Base-by-base conservation (phyloP, 495 filamentous ascomycete species). In the Neurospora tetraspora region DNA sequence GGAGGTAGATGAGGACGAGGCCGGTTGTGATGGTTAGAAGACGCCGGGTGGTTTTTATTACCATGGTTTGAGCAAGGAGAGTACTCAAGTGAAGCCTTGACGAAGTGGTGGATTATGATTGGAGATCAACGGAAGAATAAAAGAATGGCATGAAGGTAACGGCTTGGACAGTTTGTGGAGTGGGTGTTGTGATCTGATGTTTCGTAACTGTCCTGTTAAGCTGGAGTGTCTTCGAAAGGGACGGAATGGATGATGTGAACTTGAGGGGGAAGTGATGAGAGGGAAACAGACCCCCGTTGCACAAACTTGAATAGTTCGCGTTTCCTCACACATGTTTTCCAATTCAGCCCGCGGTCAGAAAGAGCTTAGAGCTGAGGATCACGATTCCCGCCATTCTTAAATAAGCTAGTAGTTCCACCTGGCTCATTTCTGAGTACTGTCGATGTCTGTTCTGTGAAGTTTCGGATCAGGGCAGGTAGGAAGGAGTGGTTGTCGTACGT, bases 21-120 rank as follows among this genome's bases (percentile, higher is more conserved):
- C 73, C 38, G 43, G 81, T 76, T 70, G 79, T 34, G 40, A 81
- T 31, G 37, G 75, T 59, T 38, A 79, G 43, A 68, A 78, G 53
- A 8, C 75, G 75, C 37, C 61, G 68, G 10, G 70, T 23, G 20
- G n/a, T 23, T 53, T 53, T 53, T 53, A 1, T 23, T 23, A 47
- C n/a, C 45, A 53, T 53, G 20, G 4, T 53, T 53, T 12, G 43
- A 11, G 43, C 9, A 1, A 47, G 43, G n/a, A 43, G 40, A 8
- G 40, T 27, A 27, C 27, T 27, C 27, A 27, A 18, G 40, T 2
- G n/a, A 47, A 20, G n/a, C 43, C 43, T 47, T 47, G 43, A 47
- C 4, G n/a, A n/a, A n/a, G n/a, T n/a, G n/a, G n/a, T n/a, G n/a
- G n/a, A n/a, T n/a, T n/a, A n/a, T n/a, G n/a, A n/a, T n/a, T n/a